A percentile compares a stretch with the other conserved stretches of the same genome.
phyloP scores from a whole-genome alignment of 176 grass and related monocot species.

The Thinopyrum elongatum region DNA sequence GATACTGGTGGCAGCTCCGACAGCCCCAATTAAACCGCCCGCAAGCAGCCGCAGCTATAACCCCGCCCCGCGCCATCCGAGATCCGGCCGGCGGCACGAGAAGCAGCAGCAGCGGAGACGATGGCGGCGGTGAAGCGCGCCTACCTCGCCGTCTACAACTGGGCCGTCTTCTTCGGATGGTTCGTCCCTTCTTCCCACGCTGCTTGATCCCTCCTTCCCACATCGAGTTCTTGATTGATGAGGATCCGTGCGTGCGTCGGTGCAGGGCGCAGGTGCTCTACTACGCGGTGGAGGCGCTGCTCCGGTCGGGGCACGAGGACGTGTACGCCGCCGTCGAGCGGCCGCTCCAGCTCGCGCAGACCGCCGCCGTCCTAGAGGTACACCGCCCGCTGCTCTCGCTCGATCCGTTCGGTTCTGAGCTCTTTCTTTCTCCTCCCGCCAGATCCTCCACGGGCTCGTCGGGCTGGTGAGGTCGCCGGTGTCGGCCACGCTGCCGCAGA shows the following conservation, averaged over 20 bases:
- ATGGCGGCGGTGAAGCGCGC: constrained; percentile 40
- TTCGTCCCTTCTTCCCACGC: neutral
- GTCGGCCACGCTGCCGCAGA: constrained; percentile 30
- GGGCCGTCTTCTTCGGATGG: constrained; percentile 62
- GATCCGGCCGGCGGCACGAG: neutral
- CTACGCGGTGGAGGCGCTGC: constrained; percentile 39
- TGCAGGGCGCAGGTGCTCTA: constrained; percentile 59
- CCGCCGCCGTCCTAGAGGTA: constrained; percentile 64
- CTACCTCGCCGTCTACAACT: constrained; percentile 65
- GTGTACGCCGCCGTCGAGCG: constrained; percentile 61
- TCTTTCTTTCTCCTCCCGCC: neutral
- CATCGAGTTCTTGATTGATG: neutral
- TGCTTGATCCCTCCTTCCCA: neutral
- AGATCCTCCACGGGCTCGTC: neutral
- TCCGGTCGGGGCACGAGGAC: constrained; percentile 23
- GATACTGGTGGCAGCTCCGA: neutral
- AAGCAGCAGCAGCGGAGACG: neutral
- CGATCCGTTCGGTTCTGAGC: neutral
- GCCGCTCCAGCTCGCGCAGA: constrained; percentile 67
- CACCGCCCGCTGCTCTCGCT: neutral
- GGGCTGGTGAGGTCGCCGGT: constrained; percentile 18
- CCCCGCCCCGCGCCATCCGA: neutral
- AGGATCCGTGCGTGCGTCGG: neutral
- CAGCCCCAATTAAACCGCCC: neutral
- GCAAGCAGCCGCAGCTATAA: neutral